Base-by-base conservation (phyloP, 805 yeast genomes). In the Zygotorulaspora florentina region DNA sequence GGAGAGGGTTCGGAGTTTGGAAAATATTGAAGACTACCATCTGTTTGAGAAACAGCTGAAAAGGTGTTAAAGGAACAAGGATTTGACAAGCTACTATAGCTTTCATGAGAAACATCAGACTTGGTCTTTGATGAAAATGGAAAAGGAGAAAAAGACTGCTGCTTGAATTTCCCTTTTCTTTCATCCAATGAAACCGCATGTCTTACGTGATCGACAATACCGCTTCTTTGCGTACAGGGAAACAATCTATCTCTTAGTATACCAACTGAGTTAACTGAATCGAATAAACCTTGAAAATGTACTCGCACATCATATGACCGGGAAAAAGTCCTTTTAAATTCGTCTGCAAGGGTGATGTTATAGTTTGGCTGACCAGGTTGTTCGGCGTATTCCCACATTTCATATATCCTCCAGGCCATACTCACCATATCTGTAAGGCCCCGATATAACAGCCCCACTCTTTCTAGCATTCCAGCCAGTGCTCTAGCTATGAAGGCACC, bases 171-270 rank as follows among this genome's bases (percentile, higher is more conserved):
- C 0, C 79, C 77, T 43, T 87, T 66, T 55, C 86, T 69, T 57
- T 83, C 89, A 63, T 83, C 86, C 28, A 83, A 61, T 48, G 85
- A 77, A 1, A 82, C 74, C 0, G 87, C 86, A 59, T 83, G 87
- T 47, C 89, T 67, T 11, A 81, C 74, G 55, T 81, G 85, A 23
- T 72, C 69, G 6, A 81, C 83, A 43, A 71, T 70, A 11, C 70
- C 64, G 35, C 77, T 68, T 40, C 73, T 67, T 2, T 80, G 73
- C 1, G 82, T 71, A 51, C 69, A 79, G 0, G 87, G 86, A 50
- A 81, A 82, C 58, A 78, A 50, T 33, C 78, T 62, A 54, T 81
- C 85, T 35, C 79, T 66, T 3, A 81, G 46, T 8, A 81, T 54
- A 0, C 88, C 88, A 16, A 81, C 81, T 1, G 87, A 80, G 56